Base-by-base conservation (phyloP, 441 rosid species). In the Syzygium malaccense region DNA sequence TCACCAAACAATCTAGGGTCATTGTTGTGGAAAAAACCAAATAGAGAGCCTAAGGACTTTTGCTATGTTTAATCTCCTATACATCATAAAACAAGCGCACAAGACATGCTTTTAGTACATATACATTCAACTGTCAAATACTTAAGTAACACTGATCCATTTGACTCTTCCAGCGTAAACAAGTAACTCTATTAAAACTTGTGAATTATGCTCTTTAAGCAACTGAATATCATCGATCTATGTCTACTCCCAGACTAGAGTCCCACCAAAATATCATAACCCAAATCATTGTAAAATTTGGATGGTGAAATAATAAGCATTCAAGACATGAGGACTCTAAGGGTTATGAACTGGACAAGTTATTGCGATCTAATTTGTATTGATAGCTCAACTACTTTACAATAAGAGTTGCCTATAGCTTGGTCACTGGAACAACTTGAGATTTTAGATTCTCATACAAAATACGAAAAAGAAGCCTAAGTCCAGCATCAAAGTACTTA, bases 291-390 rank as follows among this genome's bases (percentile, higher is more conserved):
- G 80, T 11, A 37, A 4, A 0, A 6, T 71, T 1, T 0, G 28
- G 0, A 37, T 33, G 28, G 28, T 37, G 80, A 71, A 10, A 71
- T 33, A 37, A 71, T 6, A 37, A 41, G 5, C 83, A 41, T 75
- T 20, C 51, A 75, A 11, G 51, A 45, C 18, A 23, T 0, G 0
- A 75, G 51, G 83, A 33, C 4, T 41, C 20, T 13, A 10, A 75
- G 9, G 83, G n/a, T 1, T 6, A 75, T 6, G 23, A 6, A 13
- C 3, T 12, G 0, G 8, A 75, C 1, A 1, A 6, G n/a, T 41
- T 23, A 75, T 12, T 1, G 5, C 3, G 0, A 9, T 71, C 83
- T 20, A 37, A 20, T 8, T 33, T 71, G 8, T 1, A 37, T 5
- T 23, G 49, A 71, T 71, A 71, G 83, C 17, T 71, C 28, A 71